Evolutionary conservation across 345 rosid species (phyloP).

Genomic region (Populus davidiana): DNA sequence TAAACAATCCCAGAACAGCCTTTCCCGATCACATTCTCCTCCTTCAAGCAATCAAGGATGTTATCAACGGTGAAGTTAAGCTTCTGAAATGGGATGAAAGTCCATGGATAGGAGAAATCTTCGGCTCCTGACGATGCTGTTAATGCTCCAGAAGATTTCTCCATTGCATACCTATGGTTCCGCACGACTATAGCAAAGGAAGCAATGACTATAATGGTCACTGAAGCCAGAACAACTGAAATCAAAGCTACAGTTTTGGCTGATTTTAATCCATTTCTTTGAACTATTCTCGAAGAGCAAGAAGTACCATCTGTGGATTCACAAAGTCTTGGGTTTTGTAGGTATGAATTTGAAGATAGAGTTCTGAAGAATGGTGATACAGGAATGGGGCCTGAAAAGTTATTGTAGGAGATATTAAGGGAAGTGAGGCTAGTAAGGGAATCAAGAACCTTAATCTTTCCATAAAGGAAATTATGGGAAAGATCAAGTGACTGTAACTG

Average conservation of each 20-base stretch:
- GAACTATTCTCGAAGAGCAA: conserved; percentile 55
- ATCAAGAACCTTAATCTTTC: conserved; percentile 67
- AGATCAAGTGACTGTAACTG: conserved; percentile 89
- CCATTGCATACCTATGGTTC: conserved; percentile 49
- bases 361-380: conserved; percentile 80
- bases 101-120: conserved; percentile 94
- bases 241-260: conserved; percentile 68
- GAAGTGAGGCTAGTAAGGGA: conserved; percentile 87
- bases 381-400: conserved; percentile 91
- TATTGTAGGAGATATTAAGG: conserved; percentile 80
- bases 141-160: conserved; percentile 47
- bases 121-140: conserved; percentile 49
- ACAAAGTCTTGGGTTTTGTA: conserved; percentile 65
- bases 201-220: conserved; percentile 54
- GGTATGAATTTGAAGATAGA: conserved; percentile 54
- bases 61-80: conserved; percentile 65
- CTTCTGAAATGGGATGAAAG: conserved; percentile 91
- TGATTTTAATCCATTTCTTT: conserved; percentile 51
- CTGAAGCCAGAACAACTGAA: conserved; percentile 55
- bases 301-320: conserved; percentile 60
- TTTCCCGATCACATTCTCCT: conserved; percentile 88
- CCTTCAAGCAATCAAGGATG: conserved; percentile 67
- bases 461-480: conserved; percentile 60
- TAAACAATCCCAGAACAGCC: conserved; percentile 92
- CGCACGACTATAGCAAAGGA: conserved; percentile 60